These are phyloP conservation scores for Ulota crispa DNA, from an alignment of 225 moss, liverwort and hornwort species.

Conservation along the genomic window DNA sequence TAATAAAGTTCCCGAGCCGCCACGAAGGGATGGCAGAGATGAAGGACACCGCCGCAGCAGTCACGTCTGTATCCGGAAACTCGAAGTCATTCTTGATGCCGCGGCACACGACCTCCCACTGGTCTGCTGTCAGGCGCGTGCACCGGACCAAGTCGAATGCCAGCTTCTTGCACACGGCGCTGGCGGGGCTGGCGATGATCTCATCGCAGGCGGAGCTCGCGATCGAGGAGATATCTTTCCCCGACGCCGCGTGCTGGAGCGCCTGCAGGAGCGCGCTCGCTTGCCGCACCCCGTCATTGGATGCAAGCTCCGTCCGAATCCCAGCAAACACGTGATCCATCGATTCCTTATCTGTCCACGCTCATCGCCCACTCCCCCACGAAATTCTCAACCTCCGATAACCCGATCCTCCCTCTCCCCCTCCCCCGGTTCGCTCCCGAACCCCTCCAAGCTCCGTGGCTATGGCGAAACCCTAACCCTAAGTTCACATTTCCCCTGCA, in stretches of 20 bases:
- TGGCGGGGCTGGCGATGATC: constrained; percentile 94
- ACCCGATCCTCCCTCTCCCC: neutral
- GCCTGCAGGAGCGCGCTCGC: constrained; percentile 83
- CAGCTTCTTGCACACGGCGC: constrained; percentile 98
- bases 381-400: neutral
- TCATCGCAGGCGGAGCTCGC: constrained; percentile 90
- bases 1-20: constrained; percentile 80
- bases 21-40: constrained; percentile 93
- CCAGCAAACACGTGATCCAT: constrained; percentile 87
- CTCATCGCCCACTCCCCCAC: constrained; percentile 22
- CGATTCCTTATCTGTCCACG: neutral
- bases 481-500: constrained; percentile 18
- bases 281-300: constrained; percentile 90
- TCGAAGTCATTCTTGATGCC: constrained; percentile 91
- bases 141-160: constrained; percentile 84
- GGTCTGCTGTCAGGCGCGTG: constrained; percentile 84
- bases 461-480: constrained; percentile 48
- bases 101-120: constrained; percentile 96
- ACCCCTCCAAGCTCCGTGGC: constrained; percentile 15
- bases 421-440: neutral
- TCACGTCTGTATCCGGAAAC: constrained; percentile 92
- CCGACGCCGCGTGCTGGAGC: constrained; percentile 80
- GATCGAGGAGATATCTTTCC: constrained; percentile 88
- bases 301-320: constrained; percentile 80
- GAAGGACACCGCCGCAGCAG: constrained; percentile 89